Evolutionary conservation across 805 yeast species (phyloP), one percentile per base, ranked within the genome.

Genomic region (Ogataea saltuana): DNA sequence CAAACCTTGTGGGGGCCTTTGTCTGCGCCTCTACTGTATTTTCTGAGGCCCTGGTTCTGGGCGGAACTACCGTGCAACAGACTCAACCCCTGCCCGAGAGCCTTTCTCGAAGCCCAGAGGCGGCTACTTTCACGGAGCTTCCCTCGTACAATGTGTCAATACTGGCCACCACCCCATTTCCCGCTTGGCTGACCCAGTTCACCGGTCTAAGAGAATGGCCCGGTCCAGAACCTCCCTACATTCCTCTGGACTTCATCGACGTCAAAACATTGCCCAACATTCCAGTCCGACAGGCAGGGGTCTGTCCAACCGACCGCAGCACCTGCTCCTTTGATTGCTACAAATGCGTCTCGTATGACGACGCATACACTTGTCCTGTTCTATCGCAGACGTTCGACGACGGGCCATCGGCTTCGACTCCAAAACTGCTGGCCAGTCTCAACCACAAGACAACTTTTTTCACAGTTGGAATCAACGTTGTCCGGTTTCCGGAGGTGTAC

Each of bases 361-460:
- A 90, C 59, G 80, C 85, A 4, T 75, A 69, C 54, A 78, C 91
- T 0, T 90, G 97, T 61, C 77, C 82, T 2, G 68, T 70, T 35
- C 68, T 91, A 28, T 79, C 90, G 0, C 98, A 91, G 65, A 83
- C 95, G 0, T 91, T 91, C 64, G 99, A 91, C 61, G 98, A 91
- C 61, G 98, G 99, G 0, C 99, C 99, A 1, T 75, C 90, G 0
- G 79, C 79, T 0, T 74, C 78, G 17, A 90, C 97, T 0, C 68
- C 76, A 4, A 71, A 70, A 32, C 70, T 91, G 22, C 61, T 89
- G 18, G 65, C 70, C 3, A 64, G 70, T n/a, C 64, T 90, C 50
- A 63, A 68, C 6, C 56, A 52, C 32, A 80, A 75, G 42, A 65
- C 89, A 0, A 90, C 96, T 0, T 90, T 91, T 56, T 91, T 91